A percentile compares a stretch with the other conserved stretches of the same genome.
Evolutionary conservation across 768 basidiomycete genomes (phyloP).

Genomic region (Boletus insuetus): DNA sequence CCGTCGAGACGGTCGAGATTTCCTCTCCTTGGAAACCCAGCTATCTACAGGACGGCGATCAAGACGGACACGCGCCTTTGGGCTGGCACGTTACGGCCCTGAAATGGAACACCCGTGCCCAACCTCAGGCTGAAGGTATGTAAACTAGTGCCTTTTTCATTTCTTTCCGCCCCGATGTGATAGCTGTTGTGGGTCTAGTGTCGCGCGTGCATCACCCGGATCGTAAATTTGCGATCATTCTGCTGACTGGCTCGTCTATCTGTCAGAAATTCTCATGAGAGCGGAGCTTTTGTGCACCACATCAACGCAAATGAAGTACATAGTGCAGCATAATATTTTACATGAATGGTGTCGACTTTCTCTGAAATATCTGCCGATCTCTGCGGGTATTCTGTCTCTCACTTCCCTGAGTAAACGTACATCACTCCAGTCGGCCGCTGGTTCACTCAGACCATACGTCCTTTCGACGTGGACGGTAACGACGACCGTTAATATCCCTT

Average conservation of each 20-base stretch:
- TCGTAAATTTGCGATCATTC: background rate
- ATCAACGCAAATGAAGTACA: background rate
- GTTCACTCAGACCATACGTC: background rate
- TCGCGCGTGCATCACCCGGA: background rate
- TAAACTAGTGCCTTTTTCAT: slow-evolving; percentile 2
- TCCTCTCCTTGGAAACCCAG: slow-evolving; percentile 1
- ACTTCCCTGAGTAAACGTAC: slow-evolving; percentile 1
- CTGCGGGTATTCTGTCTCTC: background rate
- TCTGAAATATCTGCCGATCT: slow-evolving; percentile 8
- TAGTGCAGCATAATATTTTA: slow-evolving; percentile 1
- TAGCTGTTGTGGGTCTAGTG: slow-evolving; percentile 6
- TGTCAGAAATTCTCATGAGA: background rate
- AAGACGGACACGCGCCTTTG: slow-evolving; percentile 22
- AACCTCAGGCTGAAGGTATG: slow-evolving; percentile 12
- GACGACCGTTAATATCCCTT: slow-evolving; percentile 11
- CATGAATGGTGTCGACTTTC: background rate
- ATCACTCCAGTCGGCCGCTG: background rate
- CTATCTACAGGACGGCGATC: slow-evolving; percentile 22
- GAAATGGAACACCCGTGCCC: slow-evolving; percentile 11
- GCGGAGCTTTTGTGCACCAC: background rate
- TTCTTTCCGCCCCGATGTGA: slow-evolving; percentile 20
- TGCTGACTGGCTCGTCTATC: background rate
- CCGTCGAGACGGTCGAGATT: slow-evolving; percentile 11
- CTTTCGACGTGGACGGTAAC: slow-evolving; percentile 3
- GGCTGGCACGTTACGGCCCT: slow-evolving; percentile 9